Evolutionary conservation across 768 basidiomycete genomes (phyloP).

Genomic region (Nidularia sp.): DNA sequence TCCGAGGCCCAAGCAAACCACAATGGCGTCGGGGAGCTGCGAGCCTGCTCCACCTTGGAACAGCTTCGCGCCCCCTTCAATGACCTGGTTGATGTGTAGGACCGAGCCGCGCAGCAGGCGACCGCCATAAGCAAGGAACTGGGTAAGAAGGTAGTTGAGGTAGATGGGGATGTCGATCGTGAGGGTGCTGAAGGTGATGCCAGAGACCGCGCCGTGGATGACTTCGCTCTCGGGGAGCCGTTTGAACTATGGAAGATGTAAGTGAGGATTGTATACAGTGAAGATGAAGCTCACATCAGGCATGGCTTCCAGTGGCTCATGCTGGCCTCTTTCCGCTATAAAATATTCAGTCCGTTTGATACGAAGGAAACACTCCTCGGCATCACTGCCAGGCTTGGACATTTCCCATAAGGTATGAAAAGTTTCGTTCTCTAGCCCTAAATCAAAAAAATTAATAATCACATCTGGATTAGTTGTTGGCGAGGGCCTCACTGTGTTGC

Average conservation of each 20-base stretch:
- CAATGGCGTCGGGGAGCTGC: conserved; percentile 45
- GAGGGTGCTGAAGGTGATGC: conserved; percentile 60
- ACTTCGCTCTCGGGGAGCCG: conserved; percentile 26
- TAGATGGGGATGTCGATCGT: conserved; percentile 71
- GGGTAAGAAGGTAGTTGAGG: conserved; percentile 63
- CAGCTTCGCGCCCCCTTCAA: conserved; percentile 53
- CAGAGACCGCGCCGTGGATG: conserved; percentile 30
- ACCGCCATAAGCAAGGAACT: conserved; percentile 66
- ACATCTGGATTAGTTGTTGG: background rate
- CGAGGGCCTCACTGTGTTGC: conserved; percentile 44
- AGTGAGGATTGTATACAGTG: background rate
- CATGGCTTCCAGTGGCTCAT: conserved; percentile 47
- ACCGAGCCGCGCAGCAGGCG: conserved; percentile 51
- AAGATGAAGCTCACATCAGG: conserved; percentile 37
- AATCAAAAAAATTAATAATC: background rate
- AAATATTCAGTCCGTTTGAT: conserved; percentile 61
- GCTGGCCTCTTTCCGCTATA: conserved; percentile 29
- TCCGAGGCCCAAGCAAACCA: conserved; percentile 73
- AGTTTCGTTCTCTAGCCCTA: conserved; percentile 69
- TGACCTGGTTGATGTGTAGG: conserved; percentile 66
- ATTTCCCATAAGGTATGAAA: conserved; percentile 75
- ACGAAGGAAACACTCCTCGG: conserved; percentile 63
- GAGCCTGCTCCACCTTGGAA: conserved; percentile 19
- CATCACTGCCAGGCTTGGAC: conserved; percentile 51
- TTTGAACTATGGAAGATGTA: conserved; percentile 25